Evolutionary conservation across 169 alveolate species (phyloP).

Genomic region (Babesia bigemina): DNA sequence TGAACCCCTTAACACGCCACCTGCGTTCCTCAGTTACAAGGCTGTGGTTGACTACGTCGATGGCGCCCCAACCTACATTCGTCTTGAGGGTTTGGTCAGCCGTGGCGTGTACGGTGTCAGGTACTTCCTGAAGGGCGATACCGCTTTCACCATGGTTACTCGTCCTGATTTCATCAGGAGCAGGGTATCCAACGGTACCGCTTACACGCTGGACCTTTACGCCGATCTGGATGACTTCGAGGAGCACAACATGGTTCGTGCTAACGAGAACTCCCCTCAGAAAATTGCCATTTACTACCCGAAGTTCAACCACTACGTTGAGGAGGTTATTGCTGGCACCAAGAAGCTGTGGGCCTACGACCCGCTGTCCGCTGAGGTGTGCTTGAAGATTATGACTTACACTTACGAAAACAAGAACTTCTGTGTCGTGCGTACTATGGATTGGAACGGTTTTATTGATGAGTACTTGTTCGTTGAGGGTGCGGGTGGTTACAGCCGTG

Average conservation of each 20-base stretch:
- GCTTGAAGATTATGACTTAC: constrained; percentile 29
- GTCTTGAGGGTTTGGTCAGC: constrained; percentile 17
- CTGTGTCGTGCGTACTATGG: constrained; percentile 16
- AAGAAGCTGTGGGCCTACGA: constrained; percentile 4
- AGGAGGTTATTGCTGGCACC: constrained; percentile 19
- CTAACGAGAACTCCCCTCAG: background rate
- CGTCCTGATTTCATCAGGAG: constrained; percentile 2
- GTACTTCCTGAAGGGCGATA: constrained; percentile 2
- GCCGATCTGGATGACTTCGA: background rate
- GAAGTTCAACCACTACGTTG: constrained; percentile 19
- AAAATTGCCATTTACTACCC: constrained; percentile 12
- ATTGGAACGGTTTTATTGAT: background rate
- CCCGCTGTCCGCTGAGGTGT: constrained; percentile 1
- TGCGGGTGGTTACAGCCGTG: constrained; percentile 11
- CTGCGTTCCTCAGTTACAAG: constrained; percentile 25
- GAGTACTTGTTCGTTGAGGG: constrained; percentile 11
- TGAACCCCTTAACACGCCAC: background rate
- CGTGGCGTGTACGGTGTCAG: constrained; percentile 12
- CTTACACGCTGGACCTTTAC: constrained; percentile 21
- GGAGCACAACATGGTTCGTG: constrained; percentile 19
- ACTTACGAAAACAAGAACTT: constrained; percentile 8
- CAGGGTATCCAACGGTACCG: constrained; percentile 5
- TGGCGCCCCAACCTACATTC: constrained; percentile 4
- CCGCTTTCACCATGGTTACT: constrained; percentile 5
- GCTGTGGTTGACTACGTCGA: constrained; percentile 16